phyloP scores from a whole-genome alignment of 768 basidiomycete species.

The Hypsizygus marmoreus region DNA sequence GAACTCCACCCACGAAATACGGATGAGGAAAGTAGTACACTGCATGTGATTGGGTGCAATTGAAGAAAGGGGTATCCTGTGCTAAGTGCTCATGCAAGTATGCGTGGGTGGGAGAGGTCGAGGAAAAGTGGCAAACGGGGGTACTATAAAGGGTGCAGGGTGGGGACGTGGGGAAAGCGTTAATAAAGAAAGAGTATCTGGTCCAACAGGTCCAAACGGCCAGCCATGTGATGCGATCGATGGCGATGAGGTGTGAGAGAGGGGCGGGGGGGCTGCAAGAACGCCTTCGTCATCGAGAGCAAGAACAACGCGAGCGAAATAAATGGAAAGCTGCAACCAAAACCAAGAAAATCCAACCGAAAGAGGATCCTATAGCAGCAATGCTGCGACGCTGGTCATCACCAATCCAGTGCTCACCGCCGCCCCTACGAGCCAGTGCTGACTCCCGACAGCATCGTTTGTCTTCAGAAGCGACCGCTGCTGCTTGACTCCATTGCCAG shows the following conservation, averaged over 20 bases:
- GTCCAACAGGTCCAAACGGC: slow-evolving; percentile 16
- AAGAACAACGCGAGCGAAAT: slow-evolving; percentile 11
- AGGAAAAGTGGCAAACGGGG: slow-evolving; percentile 1
- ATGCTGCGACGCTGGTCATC: slow-evolving; percentile 26
- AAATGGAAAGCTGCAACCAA: slow-evolving; percentile 5
- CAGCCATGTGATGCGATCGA: slow-evolving; percentile 17
- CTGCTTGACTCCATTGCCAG: slow-evolving; percentile 24
- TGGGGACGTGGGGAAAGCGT: slow-evolving; percentile 6
- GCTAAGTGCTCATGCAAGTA: slow-evolving; percentile 15
- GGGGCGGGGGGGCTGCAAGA: background rate
- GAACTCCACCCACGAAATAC: background rate
- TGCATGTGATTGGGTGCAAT: slow-evolving; percentile 12
- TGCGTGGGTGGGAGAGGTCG: slow-evolving; percentile 10
- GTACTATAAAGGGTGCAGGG: slow-evolving; percentile 3
- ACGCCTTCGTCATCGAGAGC: slow-evolving; percentile 12
- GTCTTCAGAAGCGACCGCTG: slow-evolving; percentile 24
- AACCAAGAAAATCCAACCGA: slow-evolving; percentile 4
- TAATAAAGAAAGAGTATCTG: slow-evolving; percentile 8
- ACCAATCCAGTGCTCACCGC: slow-evolving; percentile 30
- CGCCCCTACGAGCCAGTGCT: slow-evolving; percentile 24
- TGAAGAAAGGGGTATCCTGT: slow-evolving; percentile 21
- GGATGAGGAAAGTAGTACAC: background rate
- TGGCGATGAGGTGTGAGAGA: slow-evolving; percentile 13
- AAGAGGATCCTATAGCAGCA: slow-evolving; percentile 31
- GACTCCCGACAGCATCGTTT: slow-evolving; percentile 22